These are phyloP conservation scores for Ceratobasidium theobromae DNA, from an alignment of 1,284 basidiomycete species.

Conservation along the genomic window DNA sequence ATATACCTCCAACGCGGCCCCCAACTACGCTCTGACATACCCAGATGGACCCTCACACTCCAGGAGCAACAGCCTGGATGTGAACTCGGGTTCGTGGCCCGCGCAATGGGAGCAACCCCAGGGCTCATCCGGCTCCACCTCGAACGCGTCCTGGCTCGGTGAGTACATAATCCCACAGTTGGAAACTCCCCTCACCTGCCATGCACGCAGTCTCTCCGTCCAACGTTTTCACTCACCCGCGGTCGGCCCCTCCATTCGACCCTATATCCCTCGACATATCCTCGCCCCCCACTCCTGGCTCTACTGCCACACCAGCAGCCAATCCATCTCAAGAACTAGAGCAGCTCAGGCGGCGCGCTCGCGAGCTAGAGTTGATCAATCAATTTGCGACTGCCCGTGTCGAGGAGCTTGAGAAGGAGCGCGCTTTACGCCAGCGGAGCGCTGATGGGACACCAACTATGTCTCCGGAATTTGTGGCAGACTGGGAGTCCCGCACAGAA, in stretches of 20 bases:
- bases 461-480: not conserved
- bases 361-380: conserved; percentile 28
- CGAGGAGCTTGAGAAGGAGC: conserved; percentile 26
- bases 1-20: not conserved
- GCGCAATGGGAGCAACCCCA: conserved; percentile 28
- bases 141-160: conserved; percentile 30
- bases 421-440: not conserved
- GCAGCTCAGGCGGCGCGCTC: conserved; percentile 22
- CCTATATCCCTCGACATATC: conserved; percentile 14
- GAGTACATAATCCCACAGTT: conserved; percentile 25
- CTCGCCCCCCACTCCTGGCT: conserved; percentile 14
- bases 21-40: conserved; percentile 26
- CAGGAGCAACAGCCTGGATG: not conserved
- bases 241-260: conserved; percentile 14
- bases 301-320: not conserved
- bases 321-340: conserved; percentile 19
- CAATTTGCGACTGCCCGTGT: conserved; percentile 24
- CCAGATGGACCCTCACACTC: conserved; percentile 14
- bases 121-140: conserved; percentile 24
- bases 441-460: not conserved
- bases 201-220: conserved; percentile 31
- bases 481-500: conserved; percentile 24
- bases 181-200: not conserved
- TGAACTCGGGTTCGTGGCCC: conserved; percentile 18
- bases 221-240: conserved; percentile 26